Conservation (phyloP, 257 asterid species). For the Gentiana straminea region DNA sequence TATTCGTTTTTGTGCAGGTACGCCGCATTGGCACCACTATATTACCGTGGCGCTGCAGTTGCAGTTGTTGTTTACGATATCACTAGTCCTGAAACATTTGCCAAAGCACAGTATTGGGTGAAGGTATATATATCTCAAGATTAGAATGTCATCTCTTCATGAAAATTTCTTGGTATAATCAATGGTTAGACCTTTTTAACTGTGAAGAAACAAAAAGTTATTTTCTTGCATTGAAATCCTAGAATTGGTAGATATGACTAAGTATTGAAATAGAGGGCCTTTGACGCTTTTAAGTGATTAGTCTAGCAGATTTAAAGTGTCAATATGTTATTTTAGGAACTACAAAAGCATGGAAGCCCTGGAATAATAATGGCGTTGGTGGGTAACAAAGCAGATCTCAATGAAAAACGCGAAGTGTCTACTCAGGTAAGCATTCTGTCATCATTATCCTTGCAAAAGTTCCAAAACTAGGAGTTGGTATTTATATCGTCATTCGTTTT, state of each 20-base stretch:
- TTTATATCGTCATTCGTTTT: conserved; percentile 8
- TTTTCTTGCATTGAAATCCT: no score
- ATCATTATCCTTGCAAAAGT: not conserved
- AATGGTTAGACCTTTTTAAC: no score
- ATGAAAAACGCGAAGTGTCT: conserved; percentile 78
- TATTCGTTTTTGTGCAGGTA: conserved; percentile 31
- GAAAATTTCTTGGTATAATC: no score
- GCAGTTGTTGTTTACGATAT: conserved; percentile 85
- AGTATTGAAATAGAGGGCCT: no score
- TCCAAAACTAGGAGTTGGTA: conserved; percentile 1
- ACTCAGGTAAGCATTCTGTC: conserved; percentile 45
- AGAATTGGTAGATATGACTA: no score
- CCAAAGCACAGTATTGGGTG: conserved; percentile 83
- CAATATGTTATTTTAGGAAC: conserved; percentile 34
- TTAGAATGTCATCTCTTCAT: not conserved
- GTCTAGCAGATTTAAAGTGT: no score
- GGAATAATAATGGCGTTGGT: conserved; percentile 95
- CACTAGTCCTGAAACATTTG: conserved; percentile 83
- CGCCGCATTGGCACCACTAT: conserved; percentile 81
- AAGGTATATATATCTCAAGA: conserved; percentile 34
- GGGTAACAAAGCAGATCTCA: conserved; percentile 96
- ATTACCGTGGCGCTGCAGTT: conserved; percentile 91
- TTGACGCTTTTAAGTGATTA: no score
- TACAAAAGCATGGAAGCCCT: conserved; percentile 94
- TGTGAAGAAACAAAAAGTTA: no score